Evolutionary conservation across 106 monocot genomes (phyloP), one percentile per base, ranked within the genome.

Genomic region (Dendrobium huoshanense): DNA sequence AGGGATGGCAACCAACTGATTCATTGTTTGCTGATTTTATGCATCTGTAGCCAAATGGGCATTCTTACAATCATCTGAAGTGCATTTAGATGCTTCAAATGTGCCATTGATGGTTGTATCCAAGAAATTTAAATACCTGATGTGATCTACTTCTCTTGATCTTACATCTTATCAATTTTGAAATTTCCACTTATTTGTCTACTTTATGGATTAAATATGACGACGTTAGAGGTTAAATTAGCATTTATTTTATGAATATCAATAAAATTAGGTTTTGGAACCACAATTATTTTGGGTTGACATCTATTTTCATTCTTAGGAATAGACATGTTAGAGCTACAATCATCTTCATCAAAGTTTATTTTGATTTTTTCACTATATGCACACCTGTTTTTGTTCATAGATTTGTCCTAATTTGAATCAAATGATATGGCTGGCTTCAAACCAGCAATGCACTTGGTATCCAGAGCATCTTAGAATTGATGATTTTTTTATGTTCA

Each of bases 241-340:
- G 80, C 67, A 22, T 77, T 83, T 13, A 45, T 64, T 40, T 84
- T 85, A 67, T 48, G 55, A 42, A 79, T 19, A 27, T 87, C 89
- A 55, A 42, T 67, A 47, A 85, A 81, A 64, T 83, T 95, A 77
- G 95, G 92, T 75, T 90, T 98, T 83, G 95, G 82, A 72, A 98
- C 91, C 44, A 98, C 95, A 84, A 98, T 98, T 72, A 89, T 90
- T 8, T 92, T 98, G 55, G 94, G 89, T 67, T 92, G 91, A 83
- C 89, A 85, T 20, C 83, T 67, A 83, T 47, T 80, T 77, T 82
- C 88, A 41, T 78, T 31, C 58, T 85, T 92, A 25, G 78, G 19
- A 37, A 37, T 37, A 37, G 64, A 75, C 18, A 78, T 78, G 67
- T 41, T 55, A 75, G 83, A 81, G 78, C 73, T 78, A 45, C 22